These are phyloP conservation scores for Alternaria solani DNA, from an alignment of 2,329 filamentous ascomycete species.

Conservation along the genomic window DNA sequence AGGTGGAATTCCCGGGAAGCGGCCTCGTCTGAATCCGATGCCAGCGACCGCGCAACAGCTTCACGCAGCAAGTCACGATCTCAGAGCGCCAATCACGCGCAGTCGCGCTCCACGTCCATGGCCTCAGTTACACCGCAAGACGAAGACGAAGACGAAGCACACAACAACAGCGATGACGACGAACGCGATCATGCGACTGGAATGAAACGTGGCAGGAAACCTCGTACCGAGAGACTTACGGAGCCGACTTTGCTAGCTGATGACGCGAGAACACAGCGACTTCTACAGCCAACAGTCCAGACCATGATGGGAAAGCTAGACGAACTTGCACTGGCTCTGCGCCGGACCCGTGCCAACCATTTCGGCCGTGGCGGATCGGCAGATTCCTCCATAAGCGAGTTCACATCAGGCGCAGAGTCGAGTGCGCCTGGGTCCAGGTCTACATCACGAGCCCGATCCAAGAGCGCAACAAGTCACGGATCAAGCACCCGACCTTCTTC, in stretches of 20 bases:
- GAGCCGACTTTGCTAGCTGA: constrained; percentile 70
- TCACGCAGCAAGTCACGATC: constrained; percentile 23
- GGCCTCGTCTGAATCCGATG: constrained; percentile 34
- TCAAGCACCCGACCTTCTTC: constrained; percentile 18
- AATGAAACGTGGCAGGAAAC: constrained; percentile 22
- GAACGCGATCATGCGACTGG: background rate
- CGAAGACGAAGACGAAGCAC: constrained; percentile 1
- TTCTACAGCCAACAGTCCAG: constrained; percentile 74
- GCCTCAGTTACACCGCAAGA: constrained; percentile 20
- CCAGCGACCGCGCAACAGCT: background rate
- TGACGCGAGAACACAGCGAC: constrained; percentile 70
- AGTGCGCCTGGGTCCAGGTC: constrained; percentile 20
- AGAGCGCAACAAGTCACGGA: constrained; percentile 17
- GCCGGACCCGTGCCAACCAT: constrained; percentile 69
- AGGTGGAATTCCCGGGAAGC: constrained; percentile 57
- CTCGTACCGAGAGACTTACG: constrained; percentile 9
- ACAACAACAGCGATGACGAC: constrained; percentile 3
- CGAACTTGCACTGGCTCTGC: constrained; percentile 72
- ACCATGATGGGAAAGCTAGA: constrained; percentile 77
- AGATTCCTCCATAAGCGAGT: constrained; percentile 43
- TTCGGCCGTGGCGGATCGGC: constrained; percentile 29
- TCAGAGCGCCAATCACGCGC: constrained; percentile 15
- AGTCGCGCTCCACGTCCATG: constrained; percentile 3
- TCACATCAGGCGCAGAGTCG: constrained; percentile 37
- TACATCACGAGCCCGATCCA: constrained; percentile 27